Evolutionary conservation across 257 asterid genomes (phyloP).

Genomic region (Solanum microdontum): DNA sequence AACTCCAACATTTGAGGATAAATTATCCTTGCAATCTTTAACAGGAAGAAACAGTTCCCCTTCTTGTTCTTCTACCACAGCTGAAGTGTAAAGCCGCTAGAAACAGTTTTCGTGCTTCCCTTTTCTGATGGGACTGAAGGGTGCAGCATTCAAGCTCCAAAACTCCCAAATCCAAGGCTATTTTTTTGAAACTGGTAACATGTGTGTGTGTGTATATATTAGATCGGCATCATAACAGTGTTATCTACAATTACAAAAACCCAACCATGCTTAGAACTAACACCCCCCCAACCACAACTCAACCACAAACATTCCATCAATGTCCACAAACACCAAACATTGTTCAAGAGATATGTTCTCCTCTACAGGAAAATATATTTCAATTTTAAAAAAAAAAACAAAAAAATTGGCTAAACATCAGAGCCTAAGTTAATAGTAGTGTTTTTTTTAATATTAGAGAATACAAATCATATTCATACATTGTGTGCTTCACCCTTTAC

Average conservation of each 20-base stretch:
- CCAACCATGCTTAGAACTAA: neutral
- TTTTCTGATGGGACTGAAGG: neutral
- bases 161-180: neutral
- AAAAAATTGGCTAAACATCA: neutral
- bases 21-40: neutral
- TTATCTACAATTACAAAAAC: neutral
- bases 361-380: neutral
- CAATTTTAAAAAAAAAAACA: neutral
- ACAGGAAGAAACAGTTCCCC: neutral
- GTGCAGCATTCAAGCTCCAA: neutral
- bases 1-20: neutral
- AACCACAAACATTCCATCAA: neutral
- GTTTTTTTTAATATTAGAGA: neutral
- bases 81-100: neutral
- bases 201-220: neutral
- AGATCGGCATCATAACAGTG: neutral
- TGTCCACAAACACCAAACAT: neutral
- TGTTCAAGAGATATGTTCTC: neutral
- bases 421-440: neutral
- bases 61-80: neutral
- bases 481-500: neutral
- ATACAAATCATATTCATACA: neutral
- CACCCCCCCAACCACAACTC: neutral
- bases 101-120: neutral
- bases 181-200: neutral